Evolutionary conservation across 805 yeast genomes (phyloP), one percentile per base, ranked within the genome.

Genomic region (Metschnikowia proteae): DNA sequence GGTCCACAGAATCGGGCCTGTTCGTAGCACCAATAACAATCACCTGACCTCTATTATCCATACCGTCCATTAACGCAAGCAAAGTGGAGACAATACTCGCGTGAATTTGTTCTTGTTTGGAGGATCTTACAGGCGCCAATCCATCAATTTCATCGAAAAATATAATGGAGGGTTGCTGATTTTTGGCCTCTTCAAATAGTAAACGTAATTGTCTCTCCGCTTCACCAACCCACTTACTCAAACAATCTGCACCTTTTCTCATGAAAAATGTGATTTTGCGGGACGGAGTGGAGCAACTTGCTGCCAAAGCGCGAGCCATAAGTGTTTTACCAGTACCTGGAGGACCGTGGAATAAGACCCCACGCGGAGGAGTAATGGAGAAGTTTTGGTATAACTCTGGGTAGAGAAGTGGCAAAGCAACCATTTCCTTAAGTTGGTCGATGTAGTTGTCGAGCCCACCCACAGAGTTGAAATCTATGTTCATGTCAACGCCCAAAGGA

Each of bases 271-370:
- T 90, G 49, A 94, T 90, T 57, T 94, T 92, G 52, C 85, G 75
- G 10, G 84, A 83, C 13, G 87, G 83, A 0, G 95, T 81, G 0
- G 96, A 87, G 59, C 96, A 90, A 55, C 96, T 87, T 0, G 98
- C 94, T 1, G 99, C 99, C 45, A 94, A 72, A 0, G 99, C 99
- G 51, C 99, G 73, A 0, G 99, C 99, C 96, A 94, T 89, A 45
- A 94, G 76, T 0, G 99, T 94, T 64, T 94, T 94, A 77, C 99
- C 99, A 0, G 99, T 94, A 55, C 99, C 99, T 3, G 99, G 99
- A 4, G 99, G 99, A 41, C 99, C 99, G 67, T 94, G 99, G 69
- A 94, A 94, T 47, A 94, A 68, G 1, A 94, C 99, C 53, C 99
- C 99, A 55, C 99, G 75, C 17, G 99, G 99, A 1, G 99, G 98